A percentile compares a stretch with the other conserved stretches of the same genome.
phyloP scores from a whole-genome alignment of 2,329 filamentous ascomycete species.

The Dichotomopilus funicola region DNA sequence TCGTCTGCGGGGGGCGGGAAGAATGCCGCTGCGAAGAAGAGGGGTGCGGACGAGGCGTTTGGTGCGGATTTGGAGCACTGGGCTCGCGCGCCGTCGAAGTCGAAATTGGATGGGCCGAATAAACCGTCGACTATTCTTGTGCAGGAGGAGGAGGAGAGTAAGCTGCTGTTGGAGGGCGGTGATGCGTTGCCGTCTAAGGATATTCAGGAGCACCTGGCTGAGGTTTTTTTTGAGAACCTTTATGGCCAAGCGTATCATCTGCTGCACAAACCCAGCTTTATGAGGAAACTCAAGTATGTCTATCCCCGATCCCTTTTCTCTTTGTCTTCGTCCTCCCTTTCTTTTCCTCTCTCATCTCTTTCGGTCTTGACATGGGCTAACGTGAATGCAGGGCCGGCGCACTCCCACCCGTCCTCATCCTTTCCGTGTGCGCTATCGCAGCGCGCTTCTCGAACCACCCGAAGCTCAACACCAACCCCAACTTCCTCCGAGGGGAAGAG shows the following conservation, averaged over 20 bases:
- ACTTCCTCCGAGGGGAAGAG: slow-evolving; percentile 81
- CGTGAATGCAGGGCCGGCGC: slow-evolving; percentile 54
- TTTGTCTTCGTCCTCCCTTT: background rate
- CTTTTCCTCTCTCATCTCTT: slow-evolving; percentile 3
- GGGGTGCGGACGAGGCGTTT: slow-evolving; percentile 82
- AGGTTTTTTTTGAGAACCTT: slow-evolving; percentile 91
- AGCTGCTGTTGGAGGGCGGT: slow-evolving; percentile 71
- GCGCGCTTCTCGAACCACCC: slow-evolving; percentile 91
- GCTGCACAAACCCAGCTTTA: slow-evolving; percentile 94
- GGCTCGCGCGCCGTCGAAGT: slow-evolving; percentile 56
- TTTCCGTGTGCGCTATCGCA: slow-evolving; percentile 94
- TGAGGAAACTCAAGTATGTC: slow-evolving; percentile 69
- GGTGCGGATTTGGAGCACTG: slow-evolving; percentile 73
- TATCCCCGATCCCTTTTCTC: background rate
- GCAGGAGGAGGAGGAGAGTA: slow-evolving; percentile 66
- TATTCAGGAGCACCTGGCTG: slow-evolving; percentile 85
- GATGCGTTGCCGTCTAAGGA: slow-evolving; percentile 79
- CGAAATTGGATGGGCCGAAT: slow-evolving; percentile 40
- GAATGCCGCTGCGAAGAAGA: slow-evolving; percentile 65
- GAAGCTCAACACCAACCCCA: slow-evolving; percentile 65
- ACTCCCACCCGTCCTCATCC: slow-evolving; percentile 79
- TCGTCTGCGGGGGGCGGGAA: slow-evolving; percentile 27
- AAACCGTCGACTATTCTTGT: slow-evolving; percentile 49
- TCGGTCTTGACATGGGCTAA: too few species aligned
- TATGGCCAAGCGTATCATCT: slow-evolving; percentile 94